phyloP scores from a whole-genome alignment of 192 early-diverging fungal species.

The Pilaira anomala region DNA sequence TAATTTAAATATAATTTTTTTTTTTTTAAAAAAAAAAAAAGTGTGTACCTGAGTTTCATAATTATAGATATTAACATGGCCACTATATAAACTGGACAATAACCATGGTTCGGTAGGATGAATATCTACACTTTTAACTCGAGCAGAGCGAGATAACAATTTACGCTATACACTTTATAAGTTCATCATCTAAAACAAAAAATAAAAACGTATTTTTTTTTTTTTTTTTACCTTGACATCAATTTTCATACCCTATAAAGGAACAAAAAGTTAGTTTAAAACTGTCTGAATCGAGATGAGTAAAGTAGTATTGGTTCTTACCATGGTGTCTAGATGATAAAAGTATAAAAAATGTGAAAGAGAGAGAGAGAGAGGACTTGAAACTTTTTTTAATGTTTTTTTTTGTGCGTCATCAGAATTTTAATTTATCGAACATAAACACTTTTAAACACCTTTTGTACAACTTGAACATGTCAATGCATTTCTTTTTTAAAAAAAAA shows the following conservation, averaged over 20 bases:
- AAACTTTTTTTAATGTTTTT: background rate
- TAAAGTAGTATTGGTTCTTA: too few relatives aligned
- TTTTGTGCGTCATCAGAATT: conserved; percentile 3
- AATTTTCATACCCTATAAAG: conserved; percentile 16
- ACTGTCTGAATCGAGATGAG: too few relatives aligned
- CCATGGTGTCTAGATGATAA: background rate
- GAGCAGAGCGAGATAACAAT: conserved; percentile 75
- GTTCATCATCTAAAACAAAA: background rate
- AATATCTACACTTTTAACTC: conserved; percentile 97
- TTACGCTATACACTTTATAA: conserved; percentile 42
- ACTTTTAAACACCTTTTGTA: background rate
- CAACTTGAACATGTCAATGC: background rate
- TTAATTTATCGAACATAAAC: background rate
- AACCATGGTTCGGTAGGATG: conserved; percentile 99
- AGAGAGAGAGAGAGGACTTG: background rate
- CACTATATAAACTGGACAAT: conserved; percentile 92
- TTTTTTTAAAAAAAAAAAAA: background rate
- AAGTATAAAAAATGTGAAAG: too few relatives aligned
- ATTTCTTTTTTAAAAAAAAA: too few relatives aligned
- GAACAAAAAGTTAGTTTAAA: background rate
- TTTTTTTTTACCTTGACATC: conserved; percentile 19
- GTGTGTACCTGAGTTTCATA: conserved; percentile 85
- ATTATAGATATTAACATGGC: conserved; percentile 96
- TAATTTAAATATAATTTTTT: too few relatives aligned
- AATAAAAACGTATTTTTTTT: too few relatives aligned